A percentile compares a stretch with the other conserved stretches of the same genome.
These are phyloP conservation scores for Verticillium nubilum DNA, from an alignment of 2,329 filamentous ascomycete genomes.

Conservation along the genomic window DNA sequence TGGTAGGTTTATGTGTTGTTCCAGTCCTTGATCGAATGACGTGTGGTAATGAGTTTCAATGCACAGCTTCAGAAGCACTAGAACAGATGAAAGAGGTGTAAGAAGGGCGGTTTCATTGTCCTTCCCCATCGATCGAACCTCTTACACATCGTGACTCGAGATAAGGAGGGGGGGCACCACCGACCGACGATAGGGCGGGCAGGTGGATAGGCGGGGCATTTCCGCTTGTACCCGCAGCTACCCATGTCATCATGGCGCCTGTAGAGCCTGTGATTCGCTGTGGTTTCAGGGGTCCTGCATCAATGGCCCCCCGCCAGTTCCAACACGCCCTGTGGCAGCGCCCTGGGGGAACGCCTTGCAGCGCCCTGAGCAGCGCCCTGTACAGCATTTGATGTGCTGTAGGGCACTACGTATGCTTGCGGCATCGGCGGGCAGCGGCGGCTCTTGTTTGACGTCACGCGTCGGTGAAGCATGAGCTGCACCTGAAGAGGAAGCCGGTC, in stretches of 20 bases:
- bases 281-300: slow-evolving; percentile 1
- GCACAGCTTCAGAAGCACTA: background rate
- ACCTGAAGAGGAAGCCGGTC: background rate
- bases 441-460: background rate
- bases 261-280: slow-evolving; percentile 5
- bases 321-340: background rate
- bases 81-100: background rate
- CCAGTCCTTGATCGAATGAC: background rate
- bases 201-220: slow-evolving; percentile 1
- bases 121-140: background rate
- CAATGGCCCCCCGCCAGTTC: background rate
- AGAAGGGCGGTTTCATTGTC: background rate
- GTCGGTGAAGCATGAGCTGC: background rate
- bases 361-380: background rate
- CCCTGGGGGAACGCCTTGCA: background rate
- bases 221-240: slow-evolving; percentile 14
- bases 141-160: background rate
- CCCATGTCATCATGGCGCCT: slow-evolving; percentile 5
- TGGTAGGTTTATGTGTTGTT: background rate
- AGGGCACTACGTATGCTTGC: background rate
- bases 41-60: background rate
- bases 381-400: background rate
- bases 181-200: background rate
- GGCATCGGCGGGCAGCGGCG: background rate
- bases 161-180: background rate